These are phyloP conservation scores for Mycosphaerella sp. DNA, from an alignment of 2,329 filamentous ascomycete species.

Conservation along the genomic window DNA sequence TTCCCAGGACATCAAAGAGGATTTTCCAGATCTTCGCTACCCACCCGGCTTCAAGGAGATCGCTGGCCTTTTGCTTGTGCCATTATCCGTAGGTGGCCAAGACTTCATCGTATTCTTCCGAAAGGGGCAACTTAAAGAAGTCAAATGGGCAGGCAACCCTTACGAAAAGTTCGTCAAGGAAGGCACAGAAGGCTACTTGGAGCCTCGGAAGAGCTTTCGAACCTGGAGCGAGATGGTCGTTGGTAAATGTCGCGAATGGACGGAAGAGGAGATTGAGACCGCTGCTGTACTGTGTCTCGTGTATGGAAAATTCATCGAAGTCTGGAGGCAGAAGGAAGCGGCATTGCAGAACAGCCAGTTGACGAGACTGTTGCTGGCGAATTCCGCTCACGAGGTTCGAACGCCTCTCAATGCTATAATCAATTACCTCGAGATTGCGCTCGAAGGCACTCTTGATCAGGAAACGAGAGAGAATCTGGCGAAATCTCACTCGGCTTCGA, in stretches of 20 bases:
- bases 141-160: conserved; percentile 81
- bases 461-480: conserved; percentile 81
- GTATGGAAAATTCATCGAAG: conserved; percentile 84
- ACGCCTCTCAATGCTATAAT: conserved; percentile 91
- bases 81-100: conserved; percentile 63
- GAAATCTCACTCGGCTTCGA: conserved; percentile 82
- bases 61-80: conserved; percentile 74
- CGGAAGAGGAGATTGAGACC: conserved; percentile 81
- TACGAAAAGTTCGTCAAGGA: conserved; percentile 71
- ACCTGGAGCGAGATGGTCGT: conserved; percentile 74
- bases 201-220: conserved; percentile 73
- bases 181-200: conserved; percentile 66
- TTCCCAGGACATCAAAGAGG: conserved; percentile 65
- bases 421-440: conserved; percentile 85
- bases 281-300: conserved; percentile 81
- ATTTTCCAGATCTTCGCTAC: conserved; percentile 78
- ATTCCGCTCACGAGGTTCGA: conserved; percentile 85
- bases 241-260: conserved; percentile 81
- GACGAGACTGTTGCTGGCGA: conserved; percentile 70
- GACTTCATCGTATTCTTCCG: conserved; percentile 93
- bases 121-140: conserved; percentile 66
- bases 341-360: conserved; percentile 75
- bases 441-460: conserved; percentile 70
- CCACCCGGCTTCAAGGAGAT: conserved; percentile 70
- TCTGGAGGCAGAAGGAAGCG: conserved; percentile 86